Percentiles rank a stretch among this genome's conserved stretches.
These are phyloP conservation scores for Ogataea hybrid DNA, from an alignment of 1,139 yeast species.

Conservation along the genomic window DNA sequence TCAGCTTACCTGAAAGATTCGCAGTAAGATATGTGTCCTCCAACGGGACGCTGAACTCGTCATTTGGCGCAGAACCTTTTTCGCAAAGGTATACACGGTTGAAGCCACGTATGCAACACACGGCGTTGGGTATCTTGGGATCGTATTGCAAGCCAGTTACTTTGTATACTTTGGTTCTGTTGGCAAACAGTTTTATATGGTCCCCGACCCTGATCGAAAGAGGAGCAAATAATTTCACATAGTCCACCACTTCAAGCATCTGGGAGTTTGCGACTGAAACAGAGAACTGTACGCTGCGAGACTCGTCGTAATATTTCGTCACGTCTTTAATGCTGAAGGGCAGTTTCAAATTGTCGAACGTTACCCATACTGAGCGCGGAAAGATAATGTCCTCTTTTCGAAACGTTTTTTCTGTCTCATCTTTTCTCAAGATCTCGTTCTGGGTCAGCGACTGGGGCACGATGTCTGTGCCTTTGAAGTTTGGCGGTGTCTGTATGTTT, in stretches of 20 bases:
- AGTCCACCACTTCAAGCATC: slow-evolving; percentile 9
- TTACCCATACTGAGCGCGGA: slow-evolving; percentile 15
- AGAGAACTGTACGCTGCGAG: background rate
- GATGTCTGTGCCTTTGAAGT: background rate
- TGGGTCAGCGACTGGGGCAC: background rate
- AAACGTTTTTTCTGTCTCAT: slow-evolving; percentile 5
- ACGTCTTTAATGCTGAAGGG: slow-evolving; percentile 13
- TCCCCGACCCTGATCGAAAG: slow-evolving; percentile 43
- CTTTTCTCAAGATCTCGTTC: slow-evolving; percentile 7
- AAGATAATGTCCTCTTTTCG: slow-evolving; percentile 5
- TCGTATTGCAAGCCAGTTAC: slow-evolving; percentile 46
- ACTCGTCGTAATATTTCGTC: slow-evolving; percentile 1
- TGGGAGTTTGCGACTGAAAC: slow-evolving; percentile 10
- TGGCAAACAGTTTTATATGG: slow-evolving; percentile 28
- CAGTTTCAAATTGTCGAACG: slow-evolving; percentile 10
- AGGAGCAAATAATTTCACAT: slow-evolving; percentile 24
- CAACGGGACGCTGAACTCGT: slow-evolving; percentile 11
- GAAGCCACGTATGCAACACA: slow-evolving; percentile 59
- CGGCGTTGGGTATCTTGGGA: slow-evolving; percentile 19
- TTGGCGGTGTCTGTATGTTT: too few species aligned
- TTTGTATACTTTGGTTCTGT: slow-evolving; percentile 31
- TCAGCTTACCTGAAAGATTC: slow-evolving; percentile 10
- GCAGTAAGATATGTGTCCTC: slow-evolving; percentile 16
- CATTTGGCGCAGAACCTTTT: slow-evolving; percentile 7
- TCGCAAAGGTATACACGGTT: slow-evolving; percentile 43